These are phyloP conservation scores for Lyophyllum decastes DNA, from an alignment of 768 basidiomycete species.

Conservation along the genomic window DNA sequence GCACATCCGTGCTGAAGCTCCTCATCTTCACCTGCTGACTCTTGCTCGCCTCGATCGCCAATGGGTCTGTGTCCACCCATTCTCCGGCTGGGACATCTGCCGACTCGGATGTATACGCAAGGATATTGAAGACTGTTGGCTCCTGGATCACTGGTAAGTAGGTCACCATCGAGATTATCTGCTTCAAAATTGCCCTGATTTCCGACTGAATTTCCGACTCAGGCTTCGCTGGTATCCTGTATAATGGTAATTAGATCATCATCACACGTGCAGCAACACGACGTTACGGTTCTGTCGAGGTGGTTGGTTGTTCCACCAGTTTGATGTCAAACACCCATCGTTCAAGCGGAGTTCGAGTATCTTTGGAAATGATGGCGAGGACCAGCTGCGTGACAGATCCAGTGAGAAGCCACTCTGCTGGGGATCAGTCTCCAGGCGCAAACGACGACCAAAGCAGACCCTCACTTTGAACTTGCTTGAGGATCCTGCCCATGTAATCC, in stretches of 20 bases:
- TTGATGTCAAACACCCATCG: constrained; percentile 98
- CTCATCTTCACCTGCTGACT: constrained; percentile 93
- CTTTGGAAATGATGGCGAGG: constrained; percentile 94
- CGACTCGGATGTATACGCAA: constrained; percentile 92
- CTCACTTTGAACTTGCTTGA: constrained; percentile 91
- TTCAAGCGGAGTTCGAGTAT: constrained; percentile 88
- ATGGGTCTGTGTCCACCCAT: constrained; percentile 95
- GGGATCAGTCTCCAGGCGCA: neutral
- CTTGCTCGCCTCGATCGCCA: constrained; percentile 91
- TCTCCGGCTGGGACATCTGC: constrained; percentile 90
- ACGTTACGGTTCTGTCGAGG: constrained; percentile 47
- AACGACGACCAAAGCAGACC: constrained; percentile 2
- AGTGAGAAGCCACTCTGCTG: constrained; percentile 88
- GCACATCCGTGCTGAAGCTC: constrained; percentile 97
- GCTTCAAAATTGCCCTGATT: constrained; percentile 96
- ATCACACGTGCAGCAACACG: constrained; percentile 7
- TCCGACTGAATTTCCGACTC: constrained; percentile 94
- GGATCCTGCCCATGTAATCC: constrained; percentile 55
- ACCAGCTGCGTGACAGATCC: constrained; percentile 94
- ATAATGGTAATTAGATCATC: constrained; percentile 2
- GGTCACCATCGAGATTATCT: constrained; percentile 96
- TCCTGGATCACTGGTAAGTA: constrained; percentile 96
- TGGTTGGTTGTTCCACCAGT: constrained; percentile 65
- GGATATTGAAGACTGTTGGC: constrained; percentile 95
- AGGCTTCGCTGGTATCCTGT: constrained; percentile 62